These are phyloP conservation scores for Fraxinus cuspidata DNA, from an alignment of 257 asterid species.

Conservation along the genomic window DNA sequence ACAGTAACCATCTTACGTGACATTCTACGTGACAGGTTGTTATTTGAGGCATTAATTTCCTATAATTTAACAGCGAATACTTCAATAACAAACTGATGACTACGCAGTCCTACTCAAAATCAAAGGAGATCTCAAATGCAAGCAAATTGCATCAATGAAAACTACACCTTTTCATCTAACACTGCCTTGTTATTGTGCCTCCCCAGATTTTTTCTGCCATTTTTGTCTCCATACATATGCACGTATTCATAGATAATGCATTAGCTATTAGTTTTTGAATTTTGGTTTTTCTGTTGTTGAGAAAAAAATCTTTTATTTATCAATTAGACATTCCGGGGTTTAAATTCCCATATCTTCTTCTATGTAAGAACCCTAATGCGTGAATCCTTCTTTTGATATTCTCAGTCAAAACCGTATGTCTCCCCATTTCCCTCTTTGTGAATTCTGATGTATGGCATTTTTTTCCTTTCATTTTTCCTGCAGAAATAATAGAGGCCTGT, in stretches of 20 bases:
- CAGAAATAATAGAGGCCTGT: too few relatives aligned
- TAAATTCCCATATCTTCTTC: slow-evolving; percentile 23
- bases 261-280: slow-evolving; percentile 8
- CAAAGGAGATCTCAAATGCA: slow-evolving; percentile 38
- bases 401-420: slow-evolving; percentile 16
- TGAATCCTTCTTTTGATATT: slow-evolving; percentile 15
- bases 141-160: slow-evolving; percentile 13
- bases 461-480: neutral
- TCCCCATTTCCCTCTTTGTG: neutral
- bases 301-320: slow-evolving; percentile 33
- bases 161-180: neutral
- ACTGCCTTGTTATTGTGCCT: neutral
- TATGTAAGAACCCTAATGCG: slow-evolving; percentile 9
- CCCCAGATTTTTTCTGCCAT: neutral
- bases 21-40: too few relatives aligned
- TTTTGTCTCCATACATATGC: neutral
- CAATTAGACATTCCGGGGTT: slow-evolving; percentile 22
- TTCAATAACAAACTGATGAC: too few relatives aligned
- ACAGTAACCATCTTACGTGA: too few relatives aligned
- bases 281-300: slow-evolving; percentile 34
- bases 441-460: neutral
- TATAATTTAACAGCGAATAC: too few relatives aligned
- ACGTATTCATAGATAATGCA: slow-evolving; percentile 17
- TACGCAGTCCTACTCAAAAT: slow-evolving; percentile 2
- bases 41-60: too few relatives aligned